Base-by-base conservation (phyloP, 2,329 filamentous ascomycete species). In the Thelonectria rubi region DNA sequence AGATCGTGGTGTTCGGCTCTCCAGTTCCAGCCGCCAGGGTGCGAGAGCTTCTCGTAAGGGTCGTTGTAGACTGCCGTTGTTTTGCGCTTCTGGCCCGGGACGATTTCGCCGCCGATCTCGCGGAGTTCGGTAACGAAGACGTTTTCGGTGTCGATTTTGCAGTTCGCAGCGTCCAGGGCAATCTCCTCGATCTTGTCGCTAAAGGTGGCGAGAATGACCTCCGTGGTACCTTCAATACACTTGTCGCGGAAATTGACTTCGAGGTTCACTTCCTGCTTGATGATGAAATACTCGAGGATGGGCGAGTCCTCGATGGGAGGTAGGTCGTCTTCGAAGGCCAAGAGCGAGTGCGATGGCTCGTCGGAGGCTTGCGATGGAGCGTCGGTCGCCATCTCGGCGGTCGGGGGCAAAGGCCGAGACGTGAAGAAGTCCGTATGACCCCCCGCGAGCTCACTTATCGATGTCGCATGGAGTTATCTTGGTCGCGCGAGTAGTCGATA, bases 231-330 rank as follows among this genome's bases (percentile, higher is more conserved):
- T 63, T 86, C 88, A 72, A 98, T 80, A 72, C 84, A 86, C 77
- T 89, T 90, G 55, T 86, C 86, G 66, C 86, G 84, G 75, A 99
- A 96, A 79, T 97, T 91, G 74, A 99, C 83, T 71, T 98, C 94
- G 62, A 99, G 83, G 71, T 93, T 90, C 51, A 99, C 89, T 75
- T 92, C 91, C 79, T 98, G 94, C 78, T 93, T 90, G 56, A 92
- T 84, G 60, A 98, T 80, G 42, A 84, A 80, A 58, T 79, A 81
- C 24, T 79, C 77, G 15, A 77, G 75, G 3, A 79, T 68, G 5
- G 76, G 73, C 9, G 65, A 62, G 62, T 81, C 78, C 51, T 77
- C 66, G 32, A 76, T 66, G 6, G 75, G 75, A 10, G 72, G 71
- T 6, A 77, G 59, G 46, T 72, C 73, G 53, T 77, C 75, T 18